These are phyloP conservation scores for Apiospora pterosperma DNA, from an alignment of 2,329 filamentous ascomycete species.

Conservation along the genomic window DNA sequence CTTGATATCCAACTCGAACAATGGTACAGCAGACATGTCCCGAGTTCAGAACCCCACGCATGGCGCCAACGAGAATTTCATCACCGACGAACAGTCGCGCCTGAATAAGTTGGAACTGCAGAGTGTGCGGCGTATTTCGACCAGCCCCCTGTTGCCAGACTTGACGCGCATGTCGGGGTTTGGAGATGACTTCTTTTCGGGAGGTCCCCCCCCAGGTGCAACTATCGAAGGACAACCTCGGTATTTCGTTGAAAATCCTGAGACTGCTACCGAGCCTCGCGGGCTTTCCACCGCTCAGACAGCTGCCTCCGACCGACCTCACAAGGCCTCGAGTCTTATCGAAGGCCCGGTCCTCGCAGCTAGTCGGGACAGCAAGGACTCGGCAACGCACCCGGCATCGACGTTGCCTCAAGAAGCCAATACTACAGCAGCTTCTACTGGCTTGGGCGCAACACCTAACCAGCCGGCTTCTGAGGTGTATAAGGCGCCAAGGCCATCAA, in stretches of 20 bases:
- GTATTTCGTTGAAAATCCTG: neutral
- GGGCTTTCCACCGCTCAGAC: neutral
- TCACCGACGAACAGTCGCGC: neutral
- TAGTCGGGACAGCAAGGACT: neutral
- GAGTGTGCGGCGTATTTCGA: constrained; percentile 36
- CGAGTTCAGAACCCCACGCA: neutral
- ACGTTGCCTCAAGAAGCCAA: neutral
- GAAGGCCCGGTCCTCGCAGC: constrained; percentile 16
- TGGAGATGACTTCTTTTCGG: constrained; percentile 54
- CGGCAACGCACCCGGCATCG: neutral
- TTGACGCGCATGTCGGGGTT: constrained; percentile 58
- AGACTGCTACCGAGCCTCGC: neutral
- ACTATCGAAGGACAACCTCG: neutral
- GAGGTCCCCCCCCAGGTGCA: constrained; percentile 10
- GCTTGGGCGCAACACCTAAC: neutral
- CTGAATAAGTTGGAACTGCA: neutral
- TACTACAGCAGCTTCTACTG: neutral
- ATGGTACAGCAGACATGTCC: constrained; percentile 6
- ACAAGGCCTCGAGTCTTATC: constrained; percentile 11
- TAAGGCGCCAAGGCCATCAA: constrained; percentile 14
- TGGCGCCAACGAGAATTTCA: neutral
- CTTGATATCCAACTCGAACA: constrained; percentile 15
- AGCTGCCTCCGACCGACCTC: neutral
- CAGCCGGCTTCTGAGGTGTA: neutral
- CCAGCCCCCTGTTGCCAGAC: constrained; percentile 54